A percentile compares a stretch with the other conserved stretches of the same genome.
Conservation (phyloP, 768 basidiomycete species). For the Podaxis carcinomalis region DNA sequence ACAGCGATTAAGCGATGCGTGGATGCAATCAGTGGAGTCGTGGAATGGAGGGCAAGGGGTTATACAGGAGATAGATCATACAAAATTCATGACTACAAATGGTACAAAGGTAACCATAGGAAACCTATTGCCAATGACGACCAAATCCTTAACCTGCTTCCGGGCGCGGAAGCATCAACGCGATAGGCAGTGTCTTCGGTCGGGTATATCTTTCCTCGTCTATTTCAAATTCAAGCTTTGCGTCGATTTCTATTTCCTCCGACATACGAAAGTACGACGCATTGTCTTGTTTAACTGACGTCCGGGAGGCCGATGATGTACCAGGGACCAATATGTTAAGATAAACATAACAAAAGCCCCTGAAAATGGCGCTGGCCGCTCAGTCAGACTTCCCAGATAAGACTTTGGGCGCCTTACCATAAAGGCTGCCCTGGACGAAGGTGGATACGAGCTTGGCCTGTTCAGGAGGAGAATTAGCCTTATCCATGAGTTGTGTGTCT, state of each 20-base stretch:
- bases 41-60: not conserved
- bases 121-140: not conserved
- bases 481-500: not conserved
- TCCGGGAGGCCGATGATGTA: constrained; percentile 16
- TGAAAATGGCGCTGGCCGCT: not conserved
- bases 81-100: too few relatives aligned
- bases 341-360: constrained; percentile 23
- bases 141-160: not conserved
- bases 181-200: constrained; percentile 1
- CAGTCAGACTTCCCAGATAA: not conserved
- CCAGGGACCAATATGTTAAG: constrained; percentile 21
- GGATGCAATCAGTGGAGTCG: not conserved
- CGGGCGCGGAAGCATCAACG: constrained; percentile 2
- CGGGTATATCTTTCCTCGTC: not conserved
- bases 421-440: constrained; percentile 23
- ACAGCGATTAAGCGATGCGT: too few relatives aligned
- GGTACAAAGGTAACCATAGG: not conserved
- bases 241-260: constrained; percentile 6
- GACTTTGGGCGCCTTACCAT: constrained; percentile 14
- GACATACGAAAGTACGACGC: constrained; percentile 12
- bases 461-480: not conserved
- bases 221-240: constrained; percentile 3
- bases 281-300: constrained; percentile 22
- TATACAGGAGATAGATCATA: not conserved
- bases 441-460: constrained; percentile 22